Percentiles rank a stretch among this genome's conserved stretches.
Evolutionary conservation across 257 asterid species (phyloP).

Genomic region (Cinchona pubescens): DNA sequence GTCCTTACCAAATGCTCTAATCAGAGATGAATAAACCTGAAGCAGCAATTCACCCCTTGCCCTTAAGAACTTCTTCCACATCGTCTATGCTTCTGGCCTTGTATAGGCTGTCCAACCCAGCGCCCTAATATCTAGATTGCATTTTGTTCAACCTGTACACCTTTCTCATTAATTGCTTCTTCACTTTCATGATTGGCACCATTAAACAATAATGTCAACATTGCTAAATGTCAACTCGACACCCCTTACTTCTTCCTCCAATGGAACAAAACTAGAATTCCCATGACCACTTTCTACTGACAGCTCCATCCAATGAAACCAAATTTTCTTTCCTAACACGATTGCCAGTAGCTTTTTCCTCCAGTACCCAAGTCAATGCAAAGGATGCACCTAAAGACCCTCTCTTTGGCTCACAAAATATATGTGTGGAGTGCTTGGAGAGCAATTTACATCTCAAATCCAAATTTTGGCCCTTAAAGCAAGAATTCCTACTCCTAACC

Average conservation of each 20-base stretch:
- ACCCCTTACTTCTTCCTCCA: conserved; percentile 25
- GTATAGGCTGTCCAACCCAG: conserved; percentile 50
- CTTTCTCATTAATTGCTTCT: conserved; percentile 16
- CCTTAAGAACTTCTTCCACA: conserved; percentile 62
- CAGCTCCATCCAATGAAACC: conserved; percentile 21
- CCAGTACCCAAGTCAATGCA: conserved; percentile 51
- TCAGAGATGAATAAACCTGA: conserved; percentile 73
- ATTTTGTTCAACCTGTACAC: conserved; percentile 17
- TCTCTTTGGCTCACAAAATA: conserved; percentile 28
- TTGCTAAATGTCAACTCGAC: neutral
- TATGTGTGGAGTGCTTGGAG: conserved; percentile 15
- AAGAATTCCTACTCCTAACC: conserved; percentile 19
- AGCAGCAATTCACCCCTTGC: conserved; percentile 71
- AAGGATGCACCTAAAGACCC: conserved; percentile 35
- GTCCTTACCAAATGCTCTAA: conserved; percentile 76
- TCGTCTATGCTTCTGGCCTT: conserved; percentile 58
- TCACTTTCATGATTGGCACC: conserved; percentile 10
- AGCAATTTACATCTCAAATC: conserved; percentile 28
- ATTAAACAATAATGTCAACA: neutral
- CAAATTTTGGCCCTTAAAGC: conserved; percentile 19
- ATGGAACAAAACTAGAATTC: conserved; percentile 11
- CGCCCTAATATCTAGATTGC: conserved; percentile 57
- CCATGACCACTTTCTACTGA: conserved; percentile 19
- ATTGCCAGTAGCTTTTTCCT: conserved; percentile 41
- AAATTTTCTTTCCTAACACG: conserved; percentile 27